Evolutionary conservation across 257 asterid genomes (phyloP), one percentile per base, ranked within the genome.

Genomic region (Penstemon newberryi): DNA sequence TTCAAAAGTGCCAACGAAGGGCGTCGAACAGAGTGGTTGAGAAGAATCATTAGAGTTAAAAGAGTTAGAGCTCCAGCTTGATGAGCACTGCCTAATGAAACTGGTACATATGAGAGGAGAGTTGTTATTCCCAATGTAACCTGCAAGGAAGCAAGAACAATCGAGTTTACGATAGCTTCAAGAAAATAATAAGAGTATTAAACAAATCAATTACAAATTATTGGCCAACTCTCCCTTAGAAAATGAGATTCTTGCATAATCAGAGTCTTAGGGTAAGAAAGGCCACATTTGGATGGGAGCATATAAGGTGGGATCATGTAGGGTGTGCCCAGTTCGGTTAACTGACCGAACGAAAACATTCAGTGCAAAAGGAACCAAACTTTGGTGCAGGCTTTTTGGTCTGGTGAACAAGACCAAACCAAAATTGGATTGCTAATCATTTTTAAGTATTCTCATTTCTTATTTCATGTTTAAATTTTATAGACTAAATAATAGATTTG

Each of bases 21-120:
- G 6, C 91, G 86, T 6, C 99, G 86, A 45, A 89, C 79, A 3
- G 95, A 84, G 82, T 94, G 97, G 80, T 85, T 91, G 79, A 94
- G 99, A 75, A 94, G 81, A 71, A 89, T 82, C 96, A 86, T 79
- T 8, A 91, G 76, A 49, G 86, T 84, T 51, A 91, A 54, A 60
- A 94, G 99, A 13, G 95, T 94, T 65, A 91, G 81, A n/a, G 96
- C 97, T 69, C 99, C 99, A 3, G 96, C 99, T 64, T 94, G 97
- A 76, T 94, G 97, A 76, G 96, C 96, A 25, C 88, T 47, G 72
- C 96, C 97, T 13, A 93, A 77, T 12, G 96, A 88, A 41, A 87
- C 96, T 2, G 99, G 99, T 8, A 90, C 97, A 15, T 90, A 88
- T 0, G 91, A 73, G 15, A 93, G 82, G 42, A 93, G 92, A 53